A percentile compares a stretch with the other conserved stretches of the same genome.
phyloP scores from a whole-genome alignment of 2,329 filamentous ascomycete species.

The Aspergillus sclerotialis region DNA sequence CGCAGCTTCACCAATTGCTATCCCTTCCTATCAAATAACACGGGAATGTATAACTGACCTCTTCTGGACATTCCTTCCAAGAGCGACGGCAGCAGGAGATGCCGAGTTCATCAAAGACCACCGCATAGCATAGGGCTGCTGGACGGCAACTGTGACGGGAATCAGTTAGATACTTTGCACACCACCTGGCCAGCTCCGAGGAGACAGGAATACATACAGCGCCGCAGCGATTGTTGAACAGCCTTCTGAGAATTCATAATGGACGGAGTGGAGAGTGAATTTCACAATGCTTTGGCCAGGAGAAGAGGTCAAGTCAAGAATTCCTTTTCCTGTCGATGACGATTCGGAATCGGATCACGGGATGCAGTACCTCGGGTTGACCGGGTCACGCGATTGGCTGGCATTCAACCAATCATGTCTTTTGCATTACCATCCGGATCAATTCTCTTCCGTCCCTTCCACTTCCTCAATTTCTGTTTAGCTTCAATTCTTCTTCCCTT shows the following conservation, averaged over 20 bases:
- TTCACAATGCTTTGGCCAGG: too few relatives aligned
- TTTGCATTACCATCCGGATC: constrained; percentile 29
- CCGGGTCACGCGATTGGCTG: constrained; percentile 26
- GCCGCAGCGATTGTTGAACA: constrained; percentile 41
- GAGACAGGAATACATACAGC: constrained; percentile 32
- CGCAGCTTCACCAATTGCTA: too few relatives aligned
- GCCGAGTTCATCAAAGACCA: constrained; percentile 37
- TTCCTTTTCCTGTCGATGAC: constrained; percentile 19
- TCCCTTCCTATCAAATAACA: too few relatives aligned
- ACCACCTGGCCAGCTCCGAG: constrained; percentile 13
- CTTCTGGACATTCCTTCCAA: constrained; percentile 36
- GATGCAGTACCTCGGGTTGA: constrained; percentile 35
- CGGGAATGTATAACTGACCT: constrained; percentile 27
- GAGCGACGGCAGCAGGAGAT: constrained; percentile 38
- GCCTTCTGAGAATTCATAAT: constrained; percentile 43
- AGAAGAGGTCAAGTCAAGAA: constrained; percentile 11
- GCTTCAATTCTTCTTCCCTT: constrained; percentile 12
- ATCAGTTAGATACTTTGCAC: too few relatives aligned
- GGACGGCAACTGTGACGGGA: constrained; percentile 34
- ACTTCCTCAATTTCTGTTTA: constrained; percentile 8
- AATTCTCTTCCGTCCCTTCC: constrained; percentile 25
- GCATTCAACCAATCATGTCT: constrained; percentile 25
- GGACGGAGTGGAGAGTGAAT: too few relatives aligned
- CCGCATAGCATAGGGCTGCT: constrained; percentile 37
- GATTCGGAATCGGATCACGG: constrained; percentile 32